Percentiles rank a stretch among this genome's conserved stretches.
Conservation (phyloP, 345 rosid genomes). For the Schrenkiella parvula region DNA sequence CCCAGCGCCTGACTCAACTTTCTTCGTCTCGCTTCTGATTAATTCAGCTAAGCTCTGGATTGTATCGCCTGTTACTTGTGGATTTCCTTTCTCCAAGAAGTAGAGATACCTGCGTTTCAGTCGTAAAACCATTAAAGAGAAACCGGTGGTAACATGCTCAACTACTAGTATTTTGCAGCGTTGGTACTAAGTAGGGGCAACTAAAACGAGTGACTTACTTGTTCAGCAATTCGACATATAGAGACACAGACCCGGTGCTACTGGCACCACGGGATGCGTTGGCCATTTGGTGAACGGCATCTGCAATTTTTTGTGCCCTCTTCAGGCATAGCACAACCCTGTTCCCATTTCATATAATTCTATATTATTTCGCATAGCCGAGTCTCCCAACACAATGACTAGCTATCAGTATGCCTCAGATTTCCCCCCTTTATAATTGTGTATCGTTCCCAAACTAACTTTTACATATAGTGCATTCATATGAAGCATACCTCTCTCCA, state of each 20-base stretch:
- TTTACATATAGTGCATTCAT: not conserved
- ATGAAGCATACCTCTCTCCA: slow-evolving; percentile 79
- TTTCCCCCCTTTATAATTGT: not conserved
- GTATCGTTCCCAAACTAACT: not conserved
- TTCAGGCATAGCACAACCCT: slow-evolving; percentile 89
- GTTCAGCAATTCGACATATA: slow-evolving; percentile 85
- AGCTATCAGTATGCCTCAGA: not conserved
- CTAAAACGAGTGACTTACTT: slow-evolving; percentile 46
- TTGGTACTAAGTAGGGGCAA: not conserved
- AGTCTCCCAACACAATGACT: not conserved
- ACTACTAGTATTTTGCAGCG: not conserved
- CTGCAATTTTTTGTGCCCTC: slow-evolving; percentile 80
- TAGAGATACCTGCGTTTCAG: slow-evolving; percentile 66
- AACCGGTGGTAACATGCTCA: not conserved
- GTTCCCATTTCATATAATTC: slow-evolving; percentile 13
- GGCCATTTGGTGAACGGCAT: slow-evolving; percentile 88
- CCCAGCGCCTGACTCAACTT: slow-evolving; percentile 59
- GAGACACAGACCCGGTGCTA: slow-evolving; percentile 60
- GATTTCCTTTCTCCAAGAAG: slow-evolving; percentile 87
- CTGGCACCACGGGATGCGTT: slow-evolving; percentile 62
- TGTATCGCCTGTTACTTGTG: slow-evolving; percentile 58
- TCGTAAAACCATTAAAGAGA: not conserved
- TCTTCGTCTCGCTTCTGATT: slow-evolving; percentile 53
- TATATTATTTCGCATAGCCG: not conserved
- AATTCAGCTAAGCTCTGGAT: slow-evolving; percentile 79